Evolutionary conservation across 2,329 filamentous ascomycete species (phyloP).

Genomic region (Nectriaceae sp.): DNA sequence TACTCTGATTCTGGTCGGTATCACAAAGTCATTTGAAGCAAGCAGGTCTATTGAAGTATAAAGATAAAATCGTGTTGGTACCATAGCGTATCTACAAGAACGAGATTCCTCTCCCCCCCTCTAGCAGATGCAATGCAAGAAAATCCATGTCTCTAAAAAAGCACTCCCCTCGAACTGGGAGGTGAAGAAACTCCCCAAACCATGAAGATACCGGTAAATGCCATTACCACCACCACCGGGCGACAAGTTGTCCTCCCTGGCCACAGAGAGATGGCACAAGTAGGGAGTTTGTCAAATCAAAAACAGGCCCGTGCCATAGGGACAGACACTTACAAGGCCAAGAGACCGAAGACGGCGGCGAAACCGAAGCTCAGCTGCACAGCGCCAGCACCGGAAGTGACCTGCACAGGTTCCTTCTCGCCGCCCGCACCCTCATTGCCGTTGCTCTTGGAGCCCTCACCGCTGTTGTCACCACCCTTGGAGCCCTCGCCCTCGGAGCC

Average conservation of each 20-base stretch:
- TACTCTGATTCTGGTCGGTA: too few relatives aligned
- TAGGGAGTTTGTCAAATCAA: too few relatives aligned
- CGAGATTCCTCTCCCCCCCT: conserved; percentile 23
- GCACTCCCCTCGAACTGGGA: too few relatives aligned
- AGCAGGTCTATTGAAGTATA: too few relatives aligned
- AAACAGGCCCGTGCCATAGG: too few relatives aligned
- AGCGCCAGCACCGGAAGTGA: conserved; percentile 27
- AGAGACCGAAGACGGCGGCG: conserved; percentile 25
- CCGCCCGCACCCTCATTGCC: conserved; percentile 6
- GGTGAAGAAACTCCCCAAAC: too few relatives aligned
- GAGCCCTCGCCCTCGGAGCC: background rate
- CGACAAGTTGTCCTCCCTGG: too few relatives aligned
- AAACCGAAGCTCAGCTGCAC: conserved; percentile 33
- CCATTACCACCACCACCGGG: too few relatives aligned
- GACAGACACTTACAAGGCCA: conserved; percentile 32
- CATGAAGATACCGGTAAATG: too few relatives aligned
- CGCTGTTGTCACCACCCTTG: background rate
- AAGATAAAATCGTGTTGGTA: conserved; percentile 9
- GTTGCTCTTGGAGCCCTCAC: conserved; percentile 1
- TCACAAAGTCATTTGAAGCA: too few relatives aligned
- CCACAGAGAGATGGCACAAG: too few relatives aligned
- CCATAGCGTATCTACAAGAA: conserved; percentile 24
- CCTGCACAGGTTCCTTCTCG: conserved; percentile 26
- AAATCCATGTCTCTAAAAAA: conserved; percentile 7
- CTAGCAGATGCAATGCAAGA: conserved; percentile 20